Evolutionary conservation across 257 asterid species (phyloP).

Genomic region (Capsicum baccatum): DNA sequence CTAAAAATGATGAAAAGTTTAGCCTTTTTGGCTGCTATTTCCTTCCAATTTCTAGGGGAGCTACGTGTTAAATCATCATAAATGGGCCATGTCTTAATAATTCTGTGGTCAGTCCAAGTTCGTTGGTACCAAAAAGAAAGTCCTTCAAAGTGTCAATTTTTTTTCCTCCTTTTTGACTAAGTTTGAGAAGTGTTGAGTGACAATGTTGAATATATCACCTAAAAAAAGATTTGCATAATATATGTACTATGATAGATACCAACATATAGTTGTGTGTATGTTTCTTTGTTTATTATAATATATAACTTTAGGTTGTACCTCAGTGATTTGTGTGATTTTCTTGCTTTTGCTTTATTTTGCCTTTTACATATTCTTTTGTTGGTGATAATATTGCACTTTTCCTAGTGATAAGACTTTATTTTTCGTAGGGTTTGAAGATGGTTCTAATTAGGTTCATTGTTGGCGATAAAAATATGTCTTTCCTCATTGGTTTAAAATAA

Average conservation of each 20-base stretch:
- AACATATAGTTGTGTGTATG: constrained; percentile 14
- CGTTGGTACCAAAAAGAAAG: constrained; percentile 28
- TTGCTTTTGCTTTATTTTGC: background rate
- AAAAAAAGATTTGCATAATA: constrained; percentile 26
- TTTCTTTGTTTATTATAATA: background rate
- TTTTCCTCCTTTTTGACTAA: constrained; percentile 35
- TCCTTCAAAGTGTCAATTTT: constrained; percentile 21
- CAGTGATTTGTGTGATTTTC: constrained; percentile 19
- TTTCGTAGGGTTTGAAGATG: constrained; percentile 26
- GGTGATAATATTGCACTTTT: constrained; percentile 32
- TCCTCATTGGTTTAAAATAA: constrained; percentile 24
- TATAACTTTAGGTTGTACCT: constrained; percentile 18
- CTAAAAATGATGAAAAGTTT: background rate
- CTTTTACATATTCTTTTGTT: background rate
- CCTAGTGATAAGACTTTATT: background rate
- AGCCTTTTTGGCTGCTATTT: background rate
- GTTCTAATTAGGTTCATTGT: constrained; percentile 28
- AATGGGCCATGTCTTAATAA: constrained; percentile 11
- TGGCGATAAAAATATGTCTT: constrained; percentile 14
- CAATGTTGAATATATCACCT: constrained; percentile 30
- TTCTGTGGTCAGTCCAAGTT: constrained; percentile 33
- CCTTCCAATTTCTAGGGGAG: constrained; percentile 15
- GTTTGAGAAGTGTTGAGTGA: constrained; percentile 17
- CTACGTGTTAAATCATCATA: background rate
- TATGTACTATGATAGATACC: constrained; percentile 24